Conservation (phyloP, 2,329 filamentous ascomycete genomes). For the Phoma herbarum region DNA sequence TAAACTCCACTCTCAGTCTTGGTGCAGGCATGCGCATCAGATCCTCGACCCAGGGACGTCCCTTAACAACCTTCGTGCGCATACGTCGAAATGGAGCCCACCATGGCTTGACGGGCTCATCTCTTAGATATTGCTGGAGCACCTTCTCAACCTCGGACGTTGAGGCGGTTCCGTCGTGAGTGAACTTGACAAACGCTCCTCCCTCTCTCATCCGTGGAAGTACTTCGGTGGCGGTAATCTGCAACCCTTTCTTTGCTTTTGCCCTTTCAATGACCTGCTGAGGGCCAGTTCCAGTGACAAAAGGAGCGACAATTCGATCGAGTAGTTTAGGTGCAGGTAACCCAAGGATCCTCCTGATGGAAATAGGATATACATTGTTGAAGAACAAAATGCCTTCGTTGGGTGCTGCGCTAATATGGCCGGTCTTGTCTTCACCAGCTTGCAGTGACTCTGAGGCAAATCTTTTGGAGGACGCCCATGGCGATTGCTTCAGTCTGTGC, state of each 20-base stretch:
- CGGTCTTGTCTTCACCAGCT: constrained; percentile 71
- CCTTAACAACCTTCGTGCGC: constrained; percentile 76
- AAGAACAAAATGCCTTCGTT: constrained; percentile 90
- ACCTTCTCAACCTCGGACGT: constrained; percentile 67
- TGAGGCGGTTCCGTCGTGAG: constrained; percentile 59
- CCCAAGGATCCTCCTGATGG: constrained; percentile 69
- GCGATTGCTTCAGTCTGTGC: constrained; percentile 6
- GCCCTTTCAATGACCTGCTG: constrained; percentile 64
- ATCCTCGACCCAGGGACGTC: constrained; percentile 94
- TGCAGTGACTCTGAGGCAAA: constrained; percentile 46
- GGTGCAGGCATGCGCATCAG: constrained; percentile 81
- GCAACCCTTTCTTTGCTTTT: constrained; percentile 65
- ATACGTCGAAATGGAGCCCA: constrained; percentile 85
- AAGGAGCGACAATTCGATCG: constrained; percentile 61
- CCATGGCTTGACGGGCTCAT: constrained; percentile 83
- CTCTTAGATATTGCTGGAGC: constrained; percentile 69
- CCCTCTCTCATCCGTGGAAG: constrained; percentile 89
- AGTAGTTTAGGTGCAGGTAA: constrained; percentile 63
- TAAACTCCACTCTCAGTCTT: constrained; percentile 83
- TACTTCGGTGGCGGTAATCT: constrained; percentile 79
- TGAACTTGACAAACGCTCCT: constrained; percentile 90
- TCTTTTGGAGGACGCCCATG: constrained; percentile 28
- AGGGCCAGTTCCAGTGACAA: constrained; percentile 64
- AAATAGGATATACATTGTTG: constrained; percentile 88
- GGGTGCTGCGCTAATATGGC: constrained; percentile 78